These are phyloP conservation scores for Cicer pinnatifidum DNA, from an alignment of 306 rosid genomes.

Conservation along the genomic window DNA sequence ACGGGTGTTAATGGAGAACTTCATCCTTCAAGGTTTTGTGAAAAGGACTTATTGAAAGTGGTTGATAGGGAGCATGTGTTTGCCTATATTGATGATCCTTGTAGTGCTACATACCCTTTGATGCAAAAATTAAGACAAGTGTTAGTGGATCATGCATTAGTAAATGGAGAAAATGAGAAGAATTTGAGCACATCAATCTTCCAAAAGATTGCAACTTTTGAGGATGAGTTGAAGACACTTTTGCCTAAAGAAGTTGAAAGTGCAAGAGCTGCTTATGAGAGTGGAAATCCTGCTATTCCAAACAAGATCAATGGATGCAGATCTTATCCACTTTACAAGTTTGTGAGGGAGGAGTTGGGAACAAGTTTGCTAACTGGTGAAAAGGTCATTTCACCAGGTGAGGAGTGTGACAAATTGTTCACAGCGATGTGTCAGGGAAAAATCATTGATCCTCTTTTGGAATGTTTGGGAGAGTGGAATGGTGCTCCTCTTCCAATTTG, in stretches of 20 bases:
- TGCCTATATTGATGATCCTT: conserved; percentile 73
- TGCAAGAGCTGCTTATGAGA: conserved; percentile 64
- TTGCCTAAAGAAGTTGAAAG: conserved; percentile 83
- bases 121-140: conserved; percentile 77
- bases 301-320: conserved; percentile 77
- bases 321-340: conserved; percentile 79
- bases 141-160: conserved; percentile 74
- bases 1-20: conserved; percentile 68
- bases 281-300: conserved; percentile 54
- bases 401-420: conserved; percentile 76
- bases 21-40: conserved; percentile 82
- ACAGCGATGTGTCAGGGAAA: conserved; percentile 72
- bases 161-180: conserved; percentile 67
- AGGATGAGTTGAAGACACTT: conserved; percentile 62
- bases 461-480: conserved; percentile 76
- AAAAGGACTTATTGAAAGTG: conserved; percentile 73
- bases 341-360: conserved; percentile 74
- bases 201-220: conserved; percentile 76
- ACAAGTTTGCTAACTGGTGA: conserved; percentile 68
- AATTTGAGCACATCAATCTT: conserved; percentile 70
- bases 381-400: conserved; percentile 71
- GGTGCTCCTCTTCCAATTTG: conserved; percentile 83
- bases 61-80: conserved; percentile 75
- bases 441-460: conserved; percentile 77
- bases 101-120: conserved; percentile 77